Percentiles rank a stretch among this genome's conserved stretches.
phyloP scores from a whole-genome alignment of 1,139 yeast species.

The Debaryomyces psychrophilus region DNA sequence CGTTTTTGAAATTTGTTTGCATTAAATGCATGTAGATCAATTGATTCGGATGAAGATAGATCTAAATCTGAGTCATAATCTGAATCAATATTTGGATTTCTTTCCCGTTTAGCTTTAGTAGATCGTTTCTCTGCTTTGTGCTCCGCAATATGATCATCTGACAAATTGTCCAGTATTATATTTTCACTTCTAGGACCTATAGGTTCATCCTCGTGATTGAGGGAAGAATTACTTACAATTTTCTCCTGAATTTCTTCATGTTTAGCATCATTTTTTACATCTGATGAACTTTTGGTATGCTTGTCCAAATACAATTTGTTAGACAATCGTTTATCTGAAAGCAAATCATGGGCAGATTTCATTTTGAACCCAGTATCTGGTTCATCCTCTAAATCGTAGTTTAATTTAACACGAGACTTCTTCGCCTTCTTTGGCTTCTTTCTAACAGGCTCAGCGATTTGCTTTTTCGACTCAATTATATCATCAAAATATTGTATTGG shows the following conservation, averaged over 20 bases:
- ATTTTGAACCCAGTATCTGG: conserved; percentile 44
- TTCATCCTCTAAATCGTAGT: conserved; percentile 28
- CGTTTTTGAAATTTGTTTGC: neutral
- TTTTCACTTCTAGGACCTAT: neutral
- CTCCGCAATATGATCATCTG: neutral
- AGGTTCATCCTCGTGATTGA: neutral
- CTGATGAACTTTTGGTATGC: neutral
- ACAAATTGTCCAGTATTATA: neutral
- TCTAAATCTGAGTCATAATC: conserved; percentile 34
- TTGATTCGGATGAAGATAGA: conserved; percentile 17
- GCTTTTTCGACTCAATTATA: conserved; percentile 22
- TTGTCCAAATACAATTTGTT: conserved; percentile 10
- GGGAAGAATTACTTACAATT: neutral
- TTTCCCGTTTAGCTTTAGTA: conserved; percentile 1
- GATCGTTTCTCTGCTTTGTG: conserved; percentile 4
- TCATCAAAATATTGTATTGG: conserved; percentile 55
- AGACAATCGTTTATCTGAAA: conserved; percentile 28
- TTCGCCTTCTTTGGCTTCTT: conserved; percentile 23
- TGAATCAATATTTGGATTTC: conserved; percentile 31
- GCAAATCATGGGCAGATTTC: conserved; percentile 54
- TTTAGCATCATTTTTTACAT: neutral
- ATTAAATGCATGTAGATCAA: conserved; percentile 11
- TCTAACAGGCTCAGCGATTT: conserved; percentile 15
- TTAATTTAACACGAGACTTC: conserved; percentile 21
- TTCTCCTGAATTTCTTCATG: neutral